A percentile compares a stretch with the other conserved stretches of the same genome.
Conservation (phyloP, 2,329 filamentous ascomycete genomes). For the Cladosporium oxysporum region DNA sequence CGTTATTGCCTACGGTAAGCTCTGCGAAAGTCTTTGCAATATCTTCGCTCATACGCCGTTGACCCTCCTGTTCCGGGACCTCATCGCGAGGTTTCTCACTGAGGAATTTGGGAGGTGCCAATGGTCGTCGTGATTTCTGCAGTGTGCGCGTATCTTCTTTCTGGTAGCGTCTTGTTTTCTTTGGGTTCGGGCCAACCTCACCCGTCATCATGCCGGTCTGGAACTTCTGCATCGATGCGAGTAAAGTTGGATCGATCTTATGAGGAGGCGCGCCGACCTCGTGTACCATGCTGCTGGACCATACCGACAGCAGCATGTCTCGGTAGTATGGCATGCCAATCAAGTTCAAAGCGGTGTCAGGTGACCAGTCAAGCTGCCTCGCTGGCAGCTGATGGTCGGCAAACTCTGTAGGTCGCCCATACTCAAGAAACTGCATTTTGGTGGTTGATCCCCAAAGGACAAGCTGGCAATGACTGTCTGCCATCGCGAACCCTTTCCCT, state of each 20-base stretch:
- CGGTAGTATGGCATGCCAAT: slow-evolving; percentile 94
- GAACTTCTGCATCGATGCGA: slow-evolving; percentile 67
- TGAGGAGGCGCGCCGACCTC: slow-evolving; percentile 81
- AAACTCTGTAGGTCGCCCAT: slow-evolving; percentile 75
- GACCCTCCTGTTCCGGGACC: slow-evolving; percentile 45
- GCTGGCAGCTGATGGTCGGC: slow-evolving; percentile 64
- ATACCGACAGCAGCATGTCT: slow-evolving; percentile 81
- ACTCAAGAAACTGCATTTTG: slow-evolving; percentile 85
- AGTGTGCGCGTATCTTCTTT: slow-evolving; percentile 54
- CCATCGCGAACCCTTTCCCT: slow-evolving; percentile 79
- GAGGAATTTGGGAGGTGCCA: slow-evolving; percentile 84
- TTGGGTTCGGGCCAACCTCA: slow-evolving; percentile 47
- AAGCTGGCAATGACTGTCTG: slow-evolving; percentile 75
- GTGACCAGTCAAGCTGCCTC: slow-evolving; percentile 44
- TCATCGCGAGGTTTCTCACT: slow-evolving; percentile 81
- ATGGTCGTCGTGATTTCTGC: slow-evolving; percentile 61
- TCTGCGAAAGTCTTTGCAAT: slow-evolving; percentile 66
- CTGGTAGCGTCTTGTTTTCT: slow-evolving; percentile 76
- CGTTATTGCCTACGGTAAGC: slow-evolving; percentile 67
- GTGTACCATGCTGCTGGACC: slow-evolving; percentile 80
- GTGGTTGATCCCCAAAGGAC: slow-evolving; percentile 86
- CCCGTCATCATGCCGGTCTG: slow-evolving; percentile 61
- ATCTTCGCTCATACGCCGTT: slow-evolving; percentile 55
- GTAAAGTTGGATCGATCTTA: slow-evolving; percentile 70
- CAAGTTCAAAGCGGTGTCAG: slow-evolving; percentile 76